These are phyloP conservation scores for Trypanosoma avium DNA, from an alignment of 208 protist species.

Conservation along the genomic window DNA sequence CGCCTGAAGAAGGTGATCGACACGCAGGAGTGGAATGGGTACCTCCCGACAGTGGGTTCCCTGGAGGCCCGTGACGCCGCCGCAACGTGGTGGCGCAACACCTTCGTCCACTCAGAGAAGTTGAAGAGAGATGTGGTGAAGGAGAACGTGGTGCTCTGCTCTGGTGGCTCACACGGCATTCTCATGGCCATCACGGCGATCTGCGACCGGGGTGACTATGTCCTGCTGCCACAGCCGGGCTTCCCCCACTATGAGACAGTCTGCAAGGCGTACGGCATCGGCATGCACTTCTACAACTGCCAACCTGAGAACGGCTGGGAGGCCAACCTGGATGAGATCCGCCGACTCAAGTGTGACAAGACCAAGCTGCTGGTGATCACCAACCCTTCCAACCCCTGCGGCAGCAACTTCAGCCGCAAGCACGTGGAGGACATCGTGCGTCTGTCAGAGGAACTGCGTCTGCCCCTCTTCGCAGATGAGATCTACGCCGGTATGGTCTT, in stretches of 20 bases:
- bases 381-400: conserved; percentile 96
- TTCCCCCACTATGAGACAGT: conserved; percentile 95
- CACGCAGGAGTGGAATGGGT: conserved; percentile 50
- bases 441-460: conserved; percentile 73
- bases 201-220: conserved; percentile 83
- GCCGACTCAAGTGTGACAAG: conserved; percentile 60
- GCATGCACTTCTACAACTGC: conserved; percentile 81
- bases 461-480: conserved; percentile 94
- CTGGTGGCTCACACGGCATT: conserved; percentile 88
- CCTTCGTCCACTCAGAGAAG: conserved; percentile 20
- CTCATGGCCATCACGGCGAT: conserved; percentile 82
- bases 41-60: conserved; percentile 40
- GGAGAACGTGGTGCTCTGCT: conserved; percentile 80
- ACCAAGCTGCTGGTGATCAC: conserved; percentile 91
- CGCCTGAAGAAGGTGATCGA: conserved; percentile 36
- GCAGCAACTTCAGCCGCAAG: conserved; percentile 81
- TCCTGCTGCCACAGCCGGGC: conserved; percentile 89
- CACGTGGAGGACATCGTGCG: conserved; percentile 80
- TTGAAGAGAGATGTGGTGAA: conserved; percentile 4
- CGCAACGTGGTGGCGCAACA: conserved; percentile 34
- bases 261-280: conserved; percentile 75
- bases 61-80: conserved; percentile 41
- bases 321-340: conserved; percentile 74
- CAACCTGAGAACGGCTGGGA: conserved; percentile 87
- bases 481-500: conserved; percentile 95